phyloP scores from a whole-genome alignment of 148 eudicot genomes.

The Agrostemma githago region DNA sequence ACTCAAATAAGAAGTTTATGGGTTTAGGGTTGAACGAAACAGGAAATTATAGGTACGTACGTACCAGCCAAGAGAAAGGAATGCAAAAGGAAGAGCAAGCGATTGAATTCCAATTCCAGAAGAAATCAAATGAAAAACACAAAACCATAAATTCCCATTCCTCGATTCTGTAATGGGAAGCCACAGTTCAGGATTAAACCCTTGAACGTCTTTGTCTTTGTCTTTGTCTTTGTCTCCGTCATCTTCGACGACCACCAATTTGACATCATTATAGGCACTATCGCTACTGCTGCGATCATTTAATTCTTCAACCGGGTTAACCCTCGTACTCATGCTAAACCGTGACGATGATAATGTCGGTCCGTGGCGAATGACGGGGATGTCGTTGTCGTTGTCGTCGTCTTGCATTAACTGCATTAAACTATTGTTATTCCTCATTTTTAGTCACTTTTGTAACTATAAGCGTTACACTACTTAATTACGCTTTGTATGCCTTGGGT shows the following conservation, averaged over 20 bases:
- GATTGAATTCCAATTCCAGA: conserved; percentile 42
- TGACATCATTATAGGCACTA: neutral
- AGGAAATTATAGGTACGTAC: no score
- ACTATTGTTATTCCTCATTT: neutral
- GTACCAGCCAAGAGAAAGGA: conserved; percentile 29
- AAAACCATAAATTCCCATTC: conserved; percentile 36
- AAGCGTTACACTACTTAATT: neutral
- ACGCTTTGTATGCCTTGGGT: neutral
- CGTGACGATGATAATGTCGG: neutral
- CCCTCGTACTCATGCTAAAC: neutral
- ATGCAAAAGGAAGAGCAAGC: conserved; percentile 40
- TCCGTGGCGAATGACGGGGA: neutral
- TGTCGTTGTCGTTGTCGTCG: neutral
- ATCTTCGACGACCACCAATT: neutral
- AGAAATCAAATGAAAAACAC: conserved; percentile 36
- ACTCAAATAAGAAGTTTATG: no score
- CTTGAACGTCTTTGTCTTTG: neutral
- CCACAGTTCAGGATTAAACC: conserved; percentile 19
- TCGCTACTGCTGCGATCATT: neutral
- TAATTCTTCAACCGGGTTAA: neutral
- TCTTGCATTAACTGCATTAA: conserved; percentile 6
- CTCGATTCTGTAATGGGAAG: conserved; percentile 46
- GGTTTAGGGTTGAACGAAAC: no score
- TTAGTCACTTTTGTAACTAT: neutral
- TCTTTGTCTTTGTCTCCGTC: neutral